phyloP scores from a whole-genome alignment of 768 basidiomycete species.

The Psilocybe cyanescens region DNA sequence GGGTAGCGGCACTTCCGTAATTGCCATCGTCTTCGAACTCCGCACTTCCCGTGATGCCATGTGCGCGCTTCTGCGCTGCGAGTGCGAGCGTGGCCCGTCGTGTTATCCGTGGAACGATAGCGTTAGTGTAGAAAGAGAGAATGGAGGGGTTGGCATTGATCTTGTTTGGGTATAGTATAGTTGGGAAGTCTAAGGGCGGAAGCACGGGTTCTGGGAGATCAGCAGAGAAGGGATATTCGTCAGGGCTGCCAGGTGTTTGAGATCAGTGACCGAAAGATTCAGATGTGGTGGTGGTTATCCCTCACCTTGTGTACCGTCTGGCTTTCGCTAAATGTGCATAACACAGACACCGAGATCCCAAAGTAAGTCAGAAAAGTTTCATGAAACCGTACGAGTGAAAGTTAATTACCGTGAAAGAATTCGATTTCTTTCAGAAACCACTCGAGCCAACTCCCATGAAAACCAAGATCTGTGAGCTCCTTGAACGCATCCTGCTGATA shows the following conservation, averaged over 20 bases:
- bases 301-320: constrained; percentile 89
- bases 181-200: constrained; percentile 70
- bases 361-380: not conserved
- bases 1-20: constrained; percentile 92
- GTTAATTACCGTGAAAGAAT: constrained; percentile 83
- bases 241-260: constrained; percentile 64
- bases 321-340: constrained; percentile 77
- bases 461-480: constrained; percentile 74
- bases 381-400: not conserved
- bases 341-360: constrained; percentile 10
- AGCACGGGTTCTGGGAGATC: constrained; percentile 85
- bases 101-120: constrained; percentile 91
- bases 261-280: constrained; percentile 5
- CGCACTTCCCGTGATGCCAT: constrained; percentile 66
- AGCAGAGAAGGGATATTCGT: constrained; percentile 94
- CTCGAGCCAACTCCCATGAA: constrained; percentile 90
- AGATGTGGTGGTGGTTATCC: not conserved
- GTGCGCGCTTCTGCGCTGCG: constrained; percentile 65
- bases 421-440: constrained; percentile 98
- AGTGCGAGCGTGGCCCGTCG: constrained; percentile 68
- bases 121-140: constrained; percentile 83
- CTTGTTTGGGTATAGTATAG: constrained; percentile 76
- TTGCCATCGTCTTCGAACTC: constrained; percentile 95
- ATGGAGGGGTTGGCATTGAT: constrained; percentile 91
- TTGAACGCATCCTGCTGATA: constrained; percentile 82